Percentiles rank a stretch among this genome's conserved stretches.
phyloP scores from a whole-genome alignment of 345 rosid genomes.

The Bruguiera gymnorhiza region DNA sequence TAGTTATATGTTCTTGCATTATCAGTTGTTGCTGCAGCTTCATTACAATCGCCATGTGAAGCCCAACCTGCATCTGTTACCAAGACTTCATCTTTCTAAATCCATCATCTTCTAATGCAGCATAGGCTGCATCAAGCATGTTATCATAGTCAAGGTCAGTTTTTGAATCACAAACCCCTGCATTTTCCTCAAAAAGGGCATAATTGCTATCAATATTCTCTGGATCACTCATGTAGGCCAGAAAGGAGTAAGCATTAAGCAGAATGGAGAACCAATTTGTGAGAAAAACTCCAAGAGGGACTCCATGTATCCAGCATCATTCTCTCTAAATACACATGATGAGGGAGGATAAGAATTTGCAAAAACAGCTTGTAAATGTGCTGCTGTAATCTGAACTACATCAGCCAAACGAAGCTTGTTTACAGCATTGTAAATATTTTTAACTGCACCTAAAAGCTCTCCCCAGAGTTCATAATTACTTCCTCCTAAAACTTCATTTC shows the following conservation, averaged over 20 bases:
- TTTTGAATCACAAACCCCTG: conserved; percentile 67
- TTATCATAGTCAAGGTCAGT: conserved; percentile 80
- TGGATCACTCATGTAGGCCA: conserved; percentile 71
- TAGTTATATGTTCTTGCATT: conserved; percentile 89
- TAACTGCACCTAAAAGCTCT: conserved; percentile 69
- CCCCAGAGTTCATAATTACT: conserved; percentile 52
- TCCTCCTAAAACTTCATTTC: conserved; percentile 85
- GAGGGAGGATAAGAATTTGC: conserved; percentile 85
- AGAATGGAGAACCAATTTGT: conserved; percentile 83
- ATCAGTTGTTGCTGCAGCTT: conserved; percentile 73
- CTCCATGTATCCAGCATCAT: conserved; percentile 74
- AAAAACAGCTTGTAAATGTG: conserved; percentile 95
- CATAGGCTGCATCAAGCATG: conserved; percentile 96
- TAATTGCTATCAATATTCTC: conserved; percentile 83
- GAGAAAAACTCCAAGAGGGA: conserved; percentile 73
- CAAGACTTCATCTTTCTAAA: conserved; percentile 75
- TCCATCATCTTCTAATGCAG: conserved; percentile 82
- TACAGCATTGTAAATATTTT: conserved; percentile 66
- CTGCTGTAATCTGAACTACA: conserved; percentile 70
- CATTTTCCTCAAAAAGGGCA: conserved; percentile 72
- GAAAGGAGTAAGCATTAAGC: conserved; percentile 88
- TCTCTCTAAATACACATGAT: conserved; percentile 64
- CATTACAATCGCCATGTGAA: conserved; percentile 73
- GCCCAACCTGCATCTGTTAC: conserved; percentile 98
- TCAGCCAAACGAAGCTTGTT: conserved; percentile 51